phyloP scores from a whole-genome alignment of 257 asterid species.

The Solanum commersonii region DNA sequence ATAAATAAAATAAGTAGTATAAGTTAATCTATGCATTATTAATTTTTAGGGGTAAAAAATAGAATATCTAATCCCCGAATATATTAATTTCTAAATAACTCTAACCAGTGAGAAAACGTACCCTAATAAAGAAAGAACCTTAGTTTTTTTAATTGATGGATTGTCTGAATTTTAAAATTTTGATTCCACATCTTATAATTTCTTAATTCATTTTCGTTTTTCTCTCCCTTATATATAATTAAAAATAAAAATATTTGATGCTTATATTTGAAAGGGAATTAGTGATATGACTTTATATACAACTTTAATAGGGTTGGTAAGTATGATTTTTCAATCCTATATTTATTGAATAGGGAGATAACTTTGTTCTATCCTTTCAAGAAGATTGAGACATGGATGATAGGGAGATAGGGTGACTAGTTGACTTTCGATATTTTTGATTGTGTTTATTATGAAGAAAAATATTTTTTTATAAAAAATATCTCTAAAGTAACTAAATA shows the following conservation, averaged over 20 bases:
- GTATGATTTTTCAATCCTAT: neutral
- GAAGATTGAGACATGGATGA: neutral
- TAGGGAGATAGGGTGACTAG: neutral
- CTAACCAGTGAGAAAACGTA: rapidly evolving
- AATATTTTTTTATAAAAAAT: no score
- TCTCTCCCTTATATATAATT: neutral
- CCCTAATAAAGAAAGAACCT: rapidly evolving
- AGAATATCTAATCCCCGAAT: neutral
- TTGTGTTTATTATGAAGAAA: no score
- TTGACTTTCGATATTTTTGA: neutral
- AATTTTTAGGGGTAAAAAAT: neutral
- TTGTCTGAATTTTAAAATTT: neutral
- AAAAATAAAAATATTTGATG: neutral
- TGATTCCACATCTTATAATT: neutral
- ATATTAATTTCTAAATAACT: neutral
- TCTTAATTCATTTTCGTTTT: neutral
- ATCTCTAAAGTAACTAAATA: no score
- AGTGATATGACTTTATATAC: neutral
- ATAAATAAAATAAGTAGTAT: neutral
- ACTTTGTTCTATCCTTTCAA: neutral
- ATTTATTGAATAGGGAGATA: neutral
- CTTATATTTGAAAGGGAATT: neutral
- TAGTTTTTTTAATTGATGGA: neutral
- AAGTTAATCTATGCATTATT: neutral
- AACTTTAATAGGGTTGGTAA: neutral